These are phyloP conservation scores for Xylariales sp. DNA, from an alignment of 2,329 filamentous ascomycete genomes.

Conservation along the genomic window DNA sequence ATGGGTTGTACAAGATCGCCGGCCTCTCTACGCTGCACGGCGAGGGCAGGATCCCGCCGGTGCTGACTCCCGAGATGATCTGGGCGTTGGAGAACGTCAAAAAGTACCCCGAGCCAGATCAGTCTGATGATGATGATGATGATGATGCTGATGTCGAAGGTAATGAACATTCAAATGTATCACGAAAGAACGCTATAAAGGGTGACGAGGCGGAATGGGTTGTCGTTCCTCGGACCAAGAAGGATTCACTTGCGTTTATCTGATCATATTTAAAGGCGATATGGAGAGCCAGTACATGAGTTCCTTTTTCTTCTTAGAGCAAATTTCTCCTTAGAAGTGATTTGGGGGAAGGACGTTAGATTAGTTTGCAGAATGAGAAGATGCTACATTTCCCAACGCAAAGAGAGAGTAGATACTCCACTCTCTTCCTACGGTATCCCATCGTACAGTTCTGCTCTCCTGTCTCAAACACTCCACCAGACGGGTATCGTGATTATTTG, in stretches of 20 bases:
- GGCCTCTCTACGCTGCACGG: constrained; percentile 43
- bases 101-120: constrained; percentile 36
- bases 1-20: constrained; percentile 40
- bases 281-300: too few species aligned
- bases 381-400: too few species aligned
- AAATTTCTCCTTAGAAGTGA: too few species aligned
- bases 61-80: constrained; percentile 34
- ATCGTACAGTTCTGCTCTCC: too few species aligned
- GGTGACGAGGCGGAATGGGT: too few species aligned
- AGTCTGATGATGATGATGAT: neutral
- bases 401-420: too few species aligned
- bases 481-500: too few species aligned
- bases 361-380: too few species aligned
- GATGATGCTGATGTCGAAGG: neutral
- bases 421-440: too few species aligned
- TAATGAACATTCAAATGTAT: neutral
- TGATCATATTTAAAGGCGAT: neutral
- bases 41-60: constrained; percentile 41
- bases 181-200: neutral
- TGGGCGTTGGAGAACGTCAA: constrained; percentile 44
- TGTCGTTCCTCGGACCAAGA: neutral
- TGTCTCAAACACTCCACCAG: too few species aligned
- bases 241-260: constrained; percentile 7
- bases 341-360: too few species aligned
- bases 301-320: too few species aligned